A percentile compares a stretch with the other conserved stretches of the same genome.
phyloP scores from a whole-genome alignment of 257 asterid genomes.

The Nicotiana attenuata region DNA sequence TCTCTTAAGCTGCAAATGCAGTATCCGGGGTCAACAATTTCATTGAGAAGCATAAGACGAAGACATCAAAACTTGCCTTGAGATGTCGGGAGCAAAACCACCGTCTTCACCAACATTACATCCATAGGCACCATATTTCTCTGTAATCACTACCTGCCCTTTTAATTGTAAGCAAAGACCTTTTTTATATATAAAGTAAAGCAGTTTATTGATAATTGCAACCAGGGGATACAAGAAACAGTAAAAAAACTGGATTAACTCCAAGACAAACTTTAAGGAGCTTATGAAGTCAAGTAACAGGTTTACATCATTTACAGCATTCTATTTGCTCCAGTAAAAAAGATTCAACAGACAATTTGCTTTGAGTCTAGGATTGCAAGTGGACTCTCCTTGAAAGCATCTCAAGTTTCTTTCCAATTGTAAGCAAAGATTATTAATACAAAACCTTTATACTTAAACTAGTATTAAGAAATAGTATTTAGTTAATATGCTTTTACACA shows the following conservation, averaged over 20 bases:
- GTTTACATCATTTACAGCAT: not conserved
- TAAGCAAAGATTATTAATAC: not conserved
- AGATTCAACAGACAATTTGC: not conserved
- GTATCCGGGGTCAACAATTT: constrained; percentile 17
- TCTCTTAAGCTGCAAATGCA: constrained; percentile 72
- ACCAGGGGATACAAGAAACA: not conserved
- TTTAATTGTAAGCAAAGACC: not conserved
- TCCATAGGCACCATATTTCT: constrained; percentile 66
- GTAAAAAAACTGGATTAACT: not conserved
- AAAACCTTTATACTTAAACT: not conserved
- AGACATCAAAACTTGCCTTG: constrained; percentile 58
- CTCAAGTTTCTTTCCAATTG: constrained; percentile 4
- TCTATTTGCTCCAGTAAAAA: not conserved
- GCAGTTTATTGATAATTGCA: not conserved
- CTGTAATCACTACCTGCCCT: constrained; percentile 81
- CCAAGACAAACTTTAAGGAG: not conserved
- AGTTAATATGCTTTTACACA: not conserved
- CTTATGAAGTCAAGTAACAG: not conserved
- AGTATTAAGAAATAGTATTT: not conserved
- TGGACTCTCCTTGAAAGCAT: constrained; percentile 5
- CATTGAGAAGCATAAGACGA: constrained; percentile 12
- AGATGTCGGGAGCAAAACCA: constrained; percentile 89
- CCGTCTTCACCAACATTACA: constrained; percentile 98
- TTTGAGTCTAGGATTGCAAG: not conserved
- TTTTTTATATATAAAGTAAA: not conserved